These are phyloP conservation scores for Xanthoceras sorbifolium DNA, from an alignment of 345 rosid species.

Conservation along the genomic window DNA sequence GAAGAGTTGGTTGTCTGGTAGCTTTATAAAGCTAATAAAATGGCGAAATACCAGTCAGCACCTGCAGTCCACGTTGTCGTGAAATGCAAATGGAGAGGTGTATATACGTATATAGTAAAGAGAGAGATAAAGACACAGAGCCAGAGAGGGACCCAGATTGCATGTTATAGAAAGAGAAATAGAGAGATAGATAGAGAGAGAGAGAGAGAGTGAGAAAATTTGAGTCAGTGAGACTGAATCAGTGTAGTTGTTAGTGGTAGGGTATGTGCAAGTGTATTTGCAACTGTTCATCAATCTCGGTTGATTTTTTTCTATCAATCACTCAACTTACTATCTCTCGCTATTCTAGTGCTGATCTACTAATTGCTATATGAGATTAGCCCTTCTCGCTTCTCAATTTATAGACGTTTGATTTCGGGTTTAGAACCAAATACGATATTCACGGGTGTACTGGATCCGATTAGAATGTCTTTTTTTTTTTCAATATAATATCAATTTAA, in stretches of 20 bases:
- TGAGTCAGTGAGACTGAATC: conserved; percentile 8
- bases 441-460: conserved; percentile 2
- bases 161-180: conserved; percentile 17
- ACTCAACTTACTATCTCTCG: background rate
- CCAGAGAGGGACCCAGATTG: conserved; percentile 44
- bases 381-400: background rate
- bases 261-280: conserved; percentile 15
- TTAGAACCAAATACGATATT: background rate
- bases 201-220: background rate
- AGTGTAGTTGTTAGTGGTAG: conserved; percentile 15
- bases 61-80: conserved; percentile 53
- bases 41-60: conserved; percentile 62
- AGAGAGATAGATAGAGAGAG: background rate
- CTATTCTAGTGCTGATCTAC: too few relatives aligned
- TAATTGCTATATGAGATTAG: background rate
- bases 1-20: conserved; percentile 38
- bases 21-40: conserved; percentile 55
- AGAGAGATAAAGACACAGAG: conserved; percentile 21
- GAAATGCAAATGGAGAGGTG: conserved; percentile 30
- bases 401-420: conserved; percentile 1
- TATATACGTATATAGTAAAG: conserved; percentile 26
- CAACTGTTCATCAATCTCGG: background rate
- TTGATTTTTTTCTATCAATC: background rate
- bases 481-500: background rate
- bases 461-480: background rate